Evolutionary conservation across 140 eudicot genomes (phyloP).

Genomic region (Cichorium intybus): DNA sequence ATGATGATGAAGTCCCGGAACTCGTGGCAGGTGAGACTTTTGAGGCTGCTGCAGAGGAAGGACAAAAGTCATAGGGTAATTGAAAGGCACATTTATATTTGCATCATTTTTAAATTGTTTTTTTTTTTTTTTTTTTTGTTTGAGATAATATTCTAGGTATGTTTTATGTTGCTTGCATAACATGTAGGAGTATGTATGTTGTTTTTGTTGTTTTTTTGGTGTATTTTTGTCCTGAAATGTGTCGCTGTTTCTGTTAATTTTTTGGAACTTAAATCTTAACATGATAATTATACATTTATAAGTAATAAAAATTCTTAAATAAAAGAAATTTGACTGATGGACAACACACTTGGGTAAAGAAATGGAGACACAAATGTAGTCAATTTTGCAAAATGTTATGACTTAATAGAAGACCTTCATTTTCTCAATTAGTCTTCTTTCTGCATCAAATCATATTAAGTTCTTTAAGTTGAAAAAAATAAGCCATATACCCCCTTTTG

Average conservation of each 20-base stretch:
- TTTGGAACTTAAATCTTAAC: not conserved
- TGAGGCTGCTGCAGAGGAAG: slow-evolving; percentile 70
- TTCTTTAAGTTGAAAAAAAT: no score
- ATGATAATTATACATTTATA: no score
- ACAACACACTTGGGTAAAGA: no score
- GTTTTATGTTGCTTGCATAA: not conserved
- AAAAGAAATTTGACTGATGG: no score
- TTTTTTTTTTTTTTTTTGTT: not conserved
- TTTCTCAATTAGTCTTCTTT: no score
- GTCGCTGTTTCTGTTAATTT: not conserved
- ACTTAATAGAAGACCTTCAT: no score
- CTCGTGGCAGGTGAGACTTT: slow-evolving; percentile 80
- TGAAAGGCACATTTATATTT: not conserved
- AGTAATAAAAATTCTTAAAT: no score
- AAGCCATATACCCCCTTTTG: no score
- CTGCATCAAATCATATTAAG: no score
- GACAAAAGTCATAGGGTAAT: slow-evolving; percentile 13
- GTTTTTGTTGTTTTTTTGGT: not conserved
- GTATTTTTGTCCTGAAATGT: not conserved
- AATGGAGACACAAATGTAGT: no score
- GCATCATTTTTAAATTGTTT: not conserved
- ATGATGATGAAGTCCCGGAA: slow-evolving; percentile 81
- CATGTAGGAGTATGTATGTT: no score
- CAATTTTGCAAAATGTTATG: no score
- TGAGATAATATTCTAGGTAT: not conserved